A percentile compares a stretch with the other conserved stretches of the same genome.
These are phyloP conservation scores for Hyaloscypha finlandica DNA, from an alignment of 495 filamentous ascomycete species.

Conservation along the genomic window DNA sequence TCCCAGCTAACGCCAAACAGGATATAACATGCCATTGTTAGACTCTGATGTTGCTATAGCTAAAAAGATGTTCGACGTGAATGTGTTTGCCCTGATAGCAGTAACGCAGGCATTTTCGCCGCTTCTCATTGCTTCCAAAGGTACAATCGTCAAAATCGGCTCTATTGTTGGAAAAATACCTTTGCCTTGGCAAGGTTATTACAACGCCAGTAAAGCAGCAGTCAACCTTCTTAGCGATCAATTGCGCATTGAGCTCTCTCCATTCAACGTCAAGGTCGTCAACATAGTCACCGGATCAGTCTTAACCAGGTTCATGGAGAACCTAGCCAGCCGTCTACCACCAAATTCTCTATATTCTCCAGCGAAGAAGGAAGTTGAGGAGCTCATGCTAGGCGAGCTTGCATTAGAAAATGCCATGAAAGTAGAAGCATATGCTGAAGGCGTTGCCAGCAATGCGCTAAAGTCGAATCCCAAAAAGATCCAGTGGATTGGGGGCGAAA, in stretches of 20 bases:
- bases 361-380: slow-evolving; percentile 22
- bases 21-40: slow-evolving; percentile 43
- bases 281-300: slow-evolving; percentile 40
- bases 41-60: slow-evolving; percentile 49
- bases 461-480: slow-evolving; percentile 32
- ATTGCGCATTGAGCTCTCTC: slow-evolving; percentile 54
- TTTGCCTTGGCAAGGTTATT: slow-evolving; percentile 44
- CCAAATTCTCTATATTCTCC: slow-evolving; percentile 34
- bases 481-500: slow-evolving; percentile 35
- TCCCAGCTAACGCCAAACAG: not conserved
- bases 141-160: slow-evolving; percentile 51
- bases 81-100: slow-evolving; percentile 53
- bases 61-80: slow-evolving; percentile 51
- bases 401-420: slow-evolving; percentile 25
- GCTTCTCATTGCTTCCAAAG: slow-evolving; percentile 47
- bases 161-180: slow-evolving; percentile 49
- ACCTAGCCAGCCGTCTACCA: slow-evolving; percentile 17
- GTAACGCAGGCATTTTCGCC: slow-evolving; percentile 58
- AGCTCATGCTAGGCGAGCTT: slow-evolving; percentile 9
- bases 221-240: slow-evolving; percentile 45
- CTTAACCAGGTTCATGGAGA: slow-evolving; percentile 35
- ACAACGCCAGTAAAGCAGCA: slow-evolving; percentile 58
- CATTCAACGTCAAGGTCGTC: slow-evolving; percentile 50
- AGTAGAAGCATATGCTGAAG: slow-evolving; percentile 34
- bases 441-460: slow-evolving; percentile 37